Evolutionary conservation across 768 basidiomycete genomes (phyloP), one percentile per base, ranked within the genome.

Genomic region (Kwoniella europaea): DNA sequence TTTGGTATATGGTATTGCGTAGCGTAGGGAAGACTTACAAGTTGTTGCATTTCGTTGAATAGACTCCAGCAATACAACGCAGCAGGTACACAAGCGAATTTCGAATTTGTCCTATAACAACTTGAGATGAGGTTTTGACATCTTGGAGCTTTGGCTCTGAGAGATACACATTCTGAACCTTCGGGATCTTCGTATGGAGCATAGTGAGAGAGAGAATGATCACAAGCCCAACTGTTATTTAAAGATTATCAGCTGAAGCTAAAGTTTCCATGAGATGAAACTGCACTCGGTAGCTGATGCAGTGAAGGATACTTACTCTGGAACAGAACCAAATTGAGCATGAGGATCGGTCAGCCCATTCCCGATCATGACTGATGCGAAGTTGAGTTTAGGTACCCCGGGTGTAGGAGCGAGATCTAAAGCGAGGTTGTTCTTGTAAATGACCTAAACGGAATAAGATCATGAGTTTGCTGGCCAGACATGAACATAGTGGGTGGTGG

Each of bases 271-370:
- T 27, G 4, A 3, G 27, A 4, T 27, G 27, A 27, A 27, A 27
- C 3, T 4, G 27, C 2, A 27, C 27, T 27, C 4, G 27, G 27
- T 18, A 60, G 59, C 57, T 59, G 16, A 35, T 59, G 24, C 53
- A 35, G 35, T 35, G 35, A 35, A 35, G 35, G 35, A 35, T n/a
- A 57, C 76, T 54, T 46, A 78, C 73, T 96, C 94, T 1, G 92
- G 90, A 22, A 97, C 85, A 44, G 89, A 87, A 4, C 87, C 90
- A 85, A 92, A 90, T 79, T 98, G 96, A 53, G 89, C 85, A 77
- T 88, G 89, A 9, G 92, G 92, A 75, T 95, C 91, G 0, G 93
- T 94, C 61, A 91, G 85, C 10, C 64, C 95, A 79, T 94, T 97
- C 3, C 91, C 96, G 63, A 98, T 88, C 72, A 98, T 87, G 59